Evolutionary conservation across 2,329 filamentous ascomycete species (phyloP), one percentile per base, ranked within the genome.

Genomic region (Colletotrichum endophyticum): DNA sequence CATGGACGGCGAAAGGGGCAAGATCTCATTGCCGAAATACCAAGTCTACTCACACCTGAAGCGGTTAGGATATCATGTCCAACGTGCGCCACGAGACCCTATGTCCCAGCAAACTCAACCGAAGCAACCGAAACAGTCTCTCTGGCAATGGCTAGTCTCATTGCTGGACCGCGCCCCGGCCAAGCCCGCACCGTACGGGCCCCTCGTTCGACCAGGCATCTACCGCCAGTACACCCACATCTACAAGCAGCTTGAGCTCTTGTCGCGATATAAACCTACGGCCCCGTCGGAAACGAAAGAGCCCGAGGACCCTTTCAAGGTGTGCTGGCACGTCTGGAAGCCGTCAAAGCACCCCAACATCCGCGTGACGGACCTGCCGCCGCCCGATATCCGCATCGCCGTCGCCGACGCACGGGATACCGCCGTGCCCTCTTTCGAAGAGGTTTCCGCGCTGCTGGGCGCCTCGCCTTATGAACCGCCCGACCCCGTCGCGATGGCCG

Each of bases 11-110:
- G 90, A 92, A 77, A 84, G 85, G 57, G 91, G 92, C 44, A 92
- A 91, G 83, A 86, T 92, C 34, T 88, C 89, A 12, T 87, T 98
- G 76, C 95, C 98, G 79, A 92, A 95, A 81, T 99, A 95, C 80
- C 95, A 94, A 66, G 96, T 99, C 32, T 99, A 96, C 83, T 91
- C 95, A 1, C 94, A 96, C 70, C 87, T 99, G 80, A 97, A 94
- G 83, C 91, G 97, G 67, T 88, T 92, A 44, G 96, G 97, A 22
- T 99, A 98, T 86, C 91, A 94, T 66, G 91, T 99, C 22, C 88
- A 94, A 76, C 92, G 96, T 71, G 94, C 95, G 2, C 90, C 91
- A 67, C 83, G 76, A 67, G 72, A 67, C 2, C 11, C 61, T 1
- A n/a, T 39, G 19, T 19, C 30, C 8, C 62, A 25, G 12, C 15